Percentiles rank a stretch among this genome's conserved stretches.
Evolutionary conservation across 495 filamentous ascomycete species (phyloP).

Genomic region (Thozetella sp.): DNA sequence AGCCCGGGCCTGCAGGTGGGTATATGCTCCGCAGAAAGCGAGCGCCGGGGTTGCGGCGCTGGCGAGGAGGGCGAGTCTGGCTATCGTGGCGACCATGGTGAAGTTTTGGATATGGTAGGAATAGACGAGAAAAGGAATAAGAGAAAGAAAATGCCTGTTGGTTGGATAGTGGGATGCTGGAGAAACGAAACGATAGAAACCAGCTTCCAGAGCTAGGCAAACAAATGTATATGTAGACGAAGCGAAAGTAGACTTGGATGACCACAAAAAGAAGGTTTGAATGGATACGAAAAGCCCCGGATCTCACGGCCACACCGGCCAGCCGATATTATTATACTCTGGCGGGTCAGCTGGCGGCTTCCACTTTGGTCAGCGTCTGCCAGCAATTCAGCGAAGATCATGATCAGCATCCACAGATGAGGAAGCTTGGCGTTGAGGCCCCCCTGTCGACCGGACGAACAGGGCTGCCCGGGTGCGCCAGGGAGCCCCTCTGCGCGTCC

Average conservation of each 20-base stretch:
- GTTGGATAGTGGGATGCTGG: too few species aligned
- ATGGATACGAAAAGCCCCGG: not conserved
- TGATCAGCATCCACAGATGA: not conserved
- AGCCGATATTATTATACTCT: not conserved
- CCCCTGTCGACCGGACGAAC: not conserved
- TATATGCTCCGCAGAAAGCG: constrained; percentile 24
- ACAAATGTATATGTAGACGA: not conserved
- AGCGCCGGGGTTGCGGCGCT: constrained; percentile 22
- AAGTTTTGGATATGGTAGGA: constrained; percentile 5
- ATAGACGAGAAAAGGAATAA: constrained; percentile 14
- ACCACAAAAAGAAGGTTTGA: not conserved
- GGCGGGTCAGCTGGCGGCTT: not conserved
- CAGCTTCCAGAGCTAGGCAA: not conserved
- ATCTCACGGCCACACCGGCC: not conserved
- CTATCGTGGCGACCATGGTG: not conserved
- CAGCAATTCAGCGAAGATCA: not conserved
- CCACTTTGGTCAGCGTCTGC: not conserved
- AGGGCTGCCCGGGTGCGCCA: too few species aligned
- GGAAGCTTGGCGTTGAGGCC: constrained; percentile 1
- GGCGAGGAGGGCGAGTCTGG: constrained; percentile 9
- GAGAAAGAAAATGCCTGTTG: constrained; percentile 10
- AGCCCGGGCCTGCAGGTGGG: constrained; percentile 33
- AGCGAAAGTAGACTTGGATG: not conserved
- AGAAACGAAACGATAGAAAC: not conserved
- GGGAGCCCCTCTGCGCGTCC: too few species aligned